Conservation (phyloP, 139 green algal genomes). For the Ulvella scutata region DNA sequence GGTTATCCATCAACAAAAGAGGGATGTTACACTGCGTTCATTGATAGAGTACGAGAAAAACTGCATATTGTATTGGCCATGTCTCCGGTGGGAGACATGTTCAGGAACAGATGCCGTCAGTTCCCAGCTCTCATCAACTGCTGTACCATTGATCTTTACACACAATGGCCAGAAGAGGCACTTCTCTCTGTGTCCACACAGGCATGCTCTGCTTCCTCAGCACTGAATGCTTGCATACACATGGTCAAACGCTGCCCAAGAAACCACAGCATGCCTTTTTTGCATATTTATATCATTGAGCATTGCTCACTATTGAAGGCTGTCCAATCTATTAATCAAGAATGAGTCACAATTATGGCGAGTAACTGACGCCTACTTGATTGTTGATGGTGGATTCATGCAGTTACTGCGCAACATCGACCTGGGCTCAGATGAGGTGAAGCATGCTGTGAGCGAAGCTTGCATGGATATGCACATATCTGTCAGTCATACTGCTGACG, state of each 20-base stretch:
- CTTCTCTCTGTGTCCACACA: constrained; percentile 8
- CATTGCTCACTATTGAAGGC: constrained; percentile 20
- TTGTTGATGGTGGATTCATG: too few relatives aligned
- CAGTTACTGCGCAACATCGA: constrained; percentile 47
- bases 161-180: constrained; percentile 33
- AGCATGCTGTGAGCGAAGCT: constrained; percentile 27
- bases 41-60: constrained; percentile 55
- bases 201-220: not conserved
- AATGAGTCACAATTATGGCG: not conserved
- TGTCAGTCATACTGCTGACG: constrained; percentile 25
- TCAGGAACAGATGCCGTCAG: constrained; percentile 45
- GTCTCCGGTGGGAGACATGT: constrained; percentile 60
- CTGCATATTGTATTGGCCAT: constrained; percentile 70
- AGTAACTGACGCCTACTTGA: too few relatives aligned
- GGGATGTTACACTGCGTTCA: constrained; percentile 48
- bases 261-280: too few relatives aligned
- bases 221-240: too few relatives aligned
- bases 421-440: constrained; percentile 27
- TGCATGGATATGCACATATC: constrained; percentile 60
- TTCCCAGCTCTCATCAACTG: constrained; percentile 73
- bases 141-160: constrained; percentile 77
- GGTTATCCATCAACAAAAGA: constrained; percentile 36
- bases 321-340: constrained; percentile 22
- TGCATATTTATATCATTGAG: too few relatives aligned
- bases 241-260: too few relatives aligned